Evolutionary conservation across 1,284 basidiomycete genomes (phyloP), one percentile per base, ranked within the genome.

Genomic region (Rhodotorula glutinis): DNA sequence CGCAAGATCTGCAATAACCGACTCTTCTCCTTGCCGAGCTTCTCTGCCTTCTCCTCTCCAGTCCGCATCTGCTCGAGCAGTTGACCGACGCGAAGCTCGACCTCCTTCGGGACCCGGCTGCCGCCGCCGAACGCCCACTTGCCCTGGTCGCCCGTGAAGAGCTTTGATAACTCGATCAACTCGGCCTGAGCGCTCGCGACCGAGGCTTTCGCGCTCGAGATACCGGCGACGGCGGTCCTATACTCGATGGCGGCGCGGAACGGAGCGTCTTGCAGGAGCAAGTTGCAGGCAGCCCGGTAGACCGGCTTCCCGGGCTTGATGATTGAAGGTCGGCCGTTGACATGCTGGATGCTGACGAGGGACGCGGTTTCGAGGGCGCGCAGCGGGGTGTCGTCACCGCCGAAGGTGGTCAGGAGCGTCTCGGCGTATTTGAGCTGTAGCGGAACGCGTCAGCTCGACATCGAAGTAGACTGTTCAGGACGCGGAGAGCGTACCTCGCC

Each of bases 241-340:
- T 93, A 88, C 71, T 92, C 90, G 79, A 91, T 89, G 0, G 84
- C 86, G 2, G 92, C 90, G 73, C 83, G 82, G 82, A 97, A 97
- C 51, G 90, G 82, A 3, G 83, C 78, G 77, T 97, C 93, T 57
- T 86, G 80, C 0, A 91, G 87, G 2, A 98, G 83, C 43, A 85
- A 82, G 72, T 89, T 83, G 78, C 97, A 97, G 4, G 92, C 92
- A 76, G 87, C 88, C 78, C 85, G 84, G 77, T 91, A 90, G 1
- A 97, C 87, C 0, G 95, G 95, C 77, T 90, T 92, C 44, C 95
- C 95, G 0, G 95, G 91, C 53, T 85, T 84, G 68, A 98, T 90
- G 4, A 82, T 83, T 2, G 89, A 87, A 2, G 92, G 89, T n/a
- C 92, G 87, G 33, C 90, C 90, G 43, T 60, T 55, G 33, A 67